Evolutionary conservation across 1,139 yeast genomes (phyloP), one percentile per base, ranked within the genome.

Genomic region (Blastobotrys persicus): DNA sequence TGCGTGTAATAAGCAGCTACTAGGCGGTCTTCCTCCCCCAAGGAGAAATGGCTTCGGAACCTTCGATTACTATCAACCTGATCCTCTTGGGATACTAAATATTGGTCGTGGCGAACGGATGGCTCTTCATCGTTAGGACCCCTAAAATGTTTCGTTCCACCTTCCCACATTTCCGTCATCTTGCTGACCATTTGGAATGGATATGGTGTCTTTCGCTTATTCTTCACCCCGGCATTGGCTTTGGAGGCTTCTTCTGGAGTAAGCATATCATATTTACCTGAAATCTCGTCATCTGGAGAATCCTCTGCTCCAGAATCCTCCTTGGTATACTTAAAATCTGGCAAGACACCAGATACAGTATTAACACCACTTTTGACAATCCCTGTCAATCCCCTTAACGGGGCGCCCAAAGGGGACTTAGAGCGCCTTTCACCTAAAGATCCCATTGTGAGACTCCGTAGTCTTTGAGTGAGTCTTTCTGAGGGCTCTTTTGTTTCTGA

Each of bases 1-100:
- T 88, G 87, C 5, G 86, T 77, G 60, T 79, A 83, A 61, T 87
- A 91, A 1, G 88, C 76, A 0, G 95, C 83, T 0, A 83, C 67
- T 49, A 91, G 70, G 5, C 65, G 64, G 42, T 79, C 81, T 2
- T 73, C 67, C 1, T 73, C 74, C 5, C 76, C 72, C 11, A 88
- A 69, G 0, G 92, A 80, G 60, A 91, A 91, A 60, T 83, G 86
- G 1, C 70, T 64, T 49, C 79, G 74, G 64, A 83, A 91, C 51
- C 87, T 72, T 18, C 65, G 50, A 73, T 77, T 31, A 80, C 80
- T n/a, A 45, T 66, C 68, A 2, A 63, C 66, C 44, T 82, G 69
- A 19, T 76, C 78, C 4, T 69, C 70, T 1, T 64, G 69, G 6
- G 75, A 63, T 0, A 81, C 79, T 53, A 73, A 76, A 59, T 70